Conservation (phyloP, 345 rosid species). For the Camelina neglecta region DNA sequence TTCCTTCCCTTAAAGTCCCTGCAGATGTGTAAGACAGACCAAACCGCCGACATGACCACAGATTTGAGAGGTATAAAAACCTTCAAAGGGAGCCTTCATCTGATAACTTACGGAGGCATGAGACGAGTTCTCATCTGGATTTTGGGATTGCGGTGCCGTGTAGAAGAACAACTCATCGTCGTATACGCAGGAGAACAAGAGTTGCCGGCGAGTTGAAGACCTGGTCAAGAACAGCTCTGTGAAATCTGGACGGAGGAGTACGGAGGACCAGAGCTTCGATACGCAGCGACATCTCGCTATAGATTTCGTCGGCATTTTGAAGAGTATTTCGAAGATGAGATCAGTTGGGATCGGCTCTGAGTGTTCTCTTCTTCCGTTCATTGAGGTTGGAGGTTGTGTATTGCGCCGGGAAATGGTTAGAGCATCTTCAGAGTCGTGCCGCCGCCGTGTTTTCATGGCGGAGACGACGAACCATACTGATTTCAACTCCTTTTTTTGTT, state of each 20-base stretch:
- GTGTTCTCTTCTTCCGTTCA: not conserved
- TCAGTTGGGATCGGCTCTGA: not conserved
- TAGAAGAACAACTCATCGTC: not conserved
- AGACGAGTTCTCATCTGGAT: not conserved
- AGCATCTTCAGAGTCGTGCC: not conserved
- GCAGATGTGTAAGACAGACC: not conserved
- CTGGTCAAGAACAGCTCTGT: not conserved
- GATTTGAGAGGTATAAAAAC: not conserved
- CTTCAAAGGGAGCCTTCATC: not conserved
- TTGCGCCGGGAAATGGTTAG: not conserved
- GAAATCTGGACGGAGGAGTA: not conserved
- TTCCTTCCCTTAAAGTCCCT: not conserved
- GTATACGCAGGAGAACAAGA: not conserved
- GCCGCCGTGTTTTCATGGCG: slow-evolving; percentile 8
- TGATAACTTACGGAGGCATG: not conserved
- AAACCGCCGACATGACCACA: not conserved
- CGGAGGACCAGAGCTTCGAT: not conserved
- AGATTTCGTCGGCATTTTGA: not conserved
- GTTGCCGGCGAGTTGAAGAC: not conserved
- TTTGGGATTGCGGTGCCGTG: not conserved
- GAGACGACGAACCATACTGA: no score
- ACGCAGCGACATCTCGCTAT: slow-evolving; percentile 14
- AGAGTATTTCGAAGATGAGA: not conserved
- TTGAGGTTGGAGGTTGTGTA: not conserved
- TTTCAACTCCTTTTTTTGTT: no score